phyloP scores from a whole-genome alignment of 345 rosid genomes.

The Angophora floribunda region DNA sequence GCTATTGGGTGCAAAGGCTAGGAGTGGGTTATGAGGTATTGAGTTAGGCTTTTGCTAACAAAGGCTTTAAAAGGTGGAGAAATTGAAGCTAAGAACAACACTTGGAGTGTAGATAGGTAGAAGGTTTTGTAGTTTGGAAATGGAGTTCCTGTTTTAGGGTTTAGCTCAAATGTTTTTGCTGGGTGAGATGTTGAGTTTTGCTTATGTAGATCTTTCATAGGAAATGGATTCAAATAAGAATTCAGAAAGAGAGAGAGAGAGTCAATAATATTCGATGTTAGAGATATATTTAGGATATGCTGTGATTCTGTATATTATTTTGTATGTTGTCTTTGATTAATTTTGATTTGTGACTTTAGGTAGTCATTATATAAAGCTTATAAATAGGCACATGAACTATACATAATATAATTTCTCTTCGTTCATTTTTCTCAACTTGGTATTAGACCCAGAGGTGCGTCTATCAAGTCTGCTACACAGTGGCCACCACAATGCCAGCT shows the following conservation, averaged over 20 bases:
- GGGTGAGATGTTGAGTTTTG: neutral
- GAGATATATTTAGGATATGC: too few species aligned
- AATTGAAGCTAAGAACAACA: neutral
- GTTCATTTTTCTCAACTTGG: too few species aligned
- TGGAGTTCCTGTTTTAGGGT: neutral
- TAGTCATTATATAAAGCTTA: too few species aligned
- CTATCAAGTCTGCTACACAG: too few species aligned
- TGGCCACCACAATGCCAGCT: too few species aligned
- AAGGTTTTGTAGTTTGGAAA: neutral
- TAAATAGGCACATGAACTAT: too few species aligned
- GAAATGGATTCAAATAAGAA: neutral
- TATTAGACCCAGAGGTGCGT: too few species aligned
- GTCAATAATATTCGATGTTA: neutral
- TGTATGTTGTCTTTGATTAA: too few species aligned
- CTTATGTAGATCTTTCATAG: neutral
- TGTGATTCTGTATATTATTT: too few species aligned
- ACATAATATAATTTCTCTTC: too few species aligned
- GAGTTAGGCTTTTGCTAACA: neutral
- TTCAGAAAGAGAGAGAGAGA: neutral
- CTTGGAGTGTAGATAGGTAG: neutral
- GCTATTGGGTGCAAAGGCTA: constrained; percentile 5
- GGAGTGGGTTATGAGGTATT: constrained; percentile 1
- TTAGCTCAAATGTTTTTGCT: neutral
- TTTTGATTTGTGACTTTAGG: too few species aligned
- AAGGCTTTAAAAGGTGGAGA: neutral